phyloP scores from a whole-genome alignment of 2,329 filamentous ascomycete genomes.

The Thielaviopsis populi region DNA sequence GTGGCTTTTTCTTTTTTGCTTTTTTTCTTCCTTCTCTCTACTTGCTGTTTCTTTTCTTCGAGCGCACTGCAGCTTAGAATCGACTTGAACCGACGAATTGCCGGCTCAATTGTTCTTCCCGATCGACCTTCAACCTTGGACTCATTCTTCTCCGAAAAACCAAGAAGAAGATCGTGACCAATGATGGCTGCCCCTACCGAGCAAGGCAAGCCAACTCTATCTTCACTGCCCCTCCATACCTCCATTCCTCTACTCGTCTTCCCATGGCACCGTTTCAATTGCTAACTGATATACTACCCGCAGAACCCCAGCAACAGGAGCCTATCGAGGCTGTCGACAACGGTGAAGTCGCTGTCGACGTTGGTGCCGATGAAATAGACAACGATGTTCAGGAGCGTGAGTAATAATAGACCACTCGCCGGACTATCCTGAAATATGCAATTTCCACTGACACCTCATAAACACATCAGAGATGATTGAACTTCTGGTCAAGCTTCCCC shows the following conservation, averaged over 20 bases:
- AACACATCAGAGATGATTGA: conserved; percentile 13
- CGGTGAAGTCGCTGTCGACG: not conserved
- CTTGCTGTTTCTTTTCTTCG: conserved; percentile 1
- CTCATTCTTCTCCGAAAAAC: not conserved
- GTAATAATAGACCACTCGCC: not conserved
- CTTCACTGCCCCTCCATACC: not conserved
- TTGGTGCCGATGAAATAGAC: conserved; percentile 5
- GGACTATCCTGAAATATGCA: not conserved
- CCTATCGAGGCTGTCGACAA: conserved; percentile 10
- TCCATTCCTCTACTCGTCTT: not conserved
- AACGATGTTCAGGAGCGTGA: conserved; percentile 9
- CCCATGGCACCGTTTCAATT: not conserved
- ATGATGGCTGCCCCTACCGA: conserved; percentile 12
- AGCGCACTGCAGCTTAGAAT: not conserved
- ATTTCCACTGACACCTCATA: not conserved
- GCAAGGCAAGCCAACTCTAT: conserved; percentile 3
- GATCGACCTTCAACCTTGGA: conserved; percentile 4
- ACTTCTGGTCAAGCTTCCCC: conserved; percentile 15
- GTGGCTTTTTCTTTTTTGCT: conserved; percentile 8
- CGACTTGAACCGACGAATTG: conserved; percentile 2
- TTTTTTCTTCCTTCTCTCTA: conserved; percentile 7
- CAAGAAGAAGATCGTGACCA: conserved; percentile 3
- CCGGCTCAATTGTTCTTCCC: not conserved
- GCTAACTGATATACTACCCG: not conserved
- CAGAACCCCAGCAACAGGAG: conserved; percentile 12